These are phyloP conservation scores for Nakazawaea wyomingensis DNA, from an alignment of 805 yeast species.

Conservation along the genomic window DNA sequence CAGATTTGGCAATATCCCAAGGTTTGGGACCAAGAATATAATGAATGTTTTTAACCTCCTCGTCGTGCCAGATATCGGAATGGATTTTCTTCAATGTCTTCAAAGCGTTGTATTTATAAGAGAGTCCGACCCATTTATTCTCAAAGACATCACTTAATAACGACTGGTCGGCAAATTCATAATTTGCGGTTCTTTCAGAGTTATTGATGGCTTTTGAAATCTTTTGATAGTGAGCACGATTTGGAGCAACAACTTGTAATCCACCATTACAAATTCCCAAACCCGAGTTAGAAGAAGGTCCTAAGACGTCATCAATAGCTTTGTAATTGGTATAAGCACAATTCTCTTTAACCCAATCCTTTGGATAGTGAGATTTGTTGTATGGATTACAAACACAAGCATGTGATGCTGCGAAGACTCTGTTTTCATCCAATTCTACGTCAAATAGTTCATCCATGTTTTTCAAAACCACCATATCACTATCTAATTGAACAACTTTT, in stretches of 20 bases:
- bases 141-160: slow-evolving; percentile 48
- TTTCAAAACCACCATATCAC: slow-evolving; percentile 52
- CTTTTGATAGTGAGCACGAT: slow-evolving; percentile 27
- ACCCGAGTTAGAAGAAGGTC: slow-evolving; percentile 38
- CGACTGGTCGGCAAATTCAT: slow-evolving; percentile 57
- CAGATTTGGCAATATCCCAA: slow-evolving; percentile 39
- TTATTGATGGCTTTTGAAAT: slow-evolving; percentile 36
- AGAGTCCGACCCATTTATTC: slow-evolving; percentile 44
- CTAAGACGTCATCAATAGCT: slow-evolving; percentile 24
- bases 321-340: slow-evolving; percentile 43
- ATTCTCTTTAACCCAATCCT: slow-evolving; percentile 44
- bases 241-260: slow-evolving; percentile 45
- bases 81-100: slow-evolving; percentile 46
- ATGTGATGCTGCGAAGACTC: slow-evolving; percentile 50
- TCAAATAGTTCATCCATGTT: slow-evolving; percentile 61
- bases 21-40: slow-evolving; percentile 57
- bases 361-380: slow-evolving; percentile 46
- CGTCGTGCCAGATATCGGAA: slow-evolving; percentile 39
- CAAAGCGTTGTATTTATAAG: slow-evolving; percentile 50
- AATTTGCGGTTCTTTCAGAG: slow-evolving; percentile 31
- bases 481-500: slow-evolving; percentile 51
- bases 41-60: slow-evolving; percentile 50
- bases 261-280: slow-evolving; percentile 58
- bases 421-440: slow-evolving; percentile 27
- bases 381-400: slow-evolving; percentile 63